These are phyloP conservation scores for Tetrahymena thermophila DNA, from an alignment of 73 alveolate species.

Conservation along the genomic window DNA sequence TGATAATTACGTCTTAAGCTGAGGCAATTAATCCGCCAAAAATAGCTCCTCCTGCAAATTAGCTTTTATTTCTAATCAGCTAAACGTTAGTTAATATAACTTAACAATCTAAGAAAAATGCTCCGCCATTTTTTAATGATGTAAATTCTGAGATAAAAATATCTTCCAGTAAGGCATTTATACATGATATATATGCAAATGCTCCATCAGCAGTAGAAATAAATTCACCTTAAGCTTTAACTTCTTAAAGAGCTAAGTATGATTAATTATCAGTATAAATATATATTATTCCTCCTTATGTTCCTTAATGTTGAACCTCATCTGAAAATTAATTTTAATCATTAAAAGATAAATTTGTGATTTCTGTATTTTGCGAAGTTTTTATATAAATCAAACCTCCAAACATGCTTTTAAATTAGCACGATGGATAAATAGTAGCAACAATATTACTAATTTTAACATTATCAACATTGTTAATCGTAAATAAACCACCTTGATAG, in stretches of 20 bases:
- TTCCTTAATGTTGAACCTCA: background rate
- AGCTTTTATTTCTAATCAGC: background rate
- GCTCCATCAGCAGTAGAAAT: background rate
- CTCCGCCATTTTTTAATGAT: background rate
- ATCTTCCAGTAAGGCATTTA: background rate
- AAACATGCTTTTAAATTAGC: background rate
- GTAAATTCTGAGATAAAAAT: background rate
- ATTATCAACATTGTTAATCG: background rate
- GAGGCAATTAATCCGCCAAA: background rate
- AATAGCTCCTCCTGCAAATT: background rate
- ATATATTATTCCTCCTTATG: background rate
- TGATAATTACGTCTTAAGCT: background rate
- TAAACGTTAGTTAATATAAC: background rate
- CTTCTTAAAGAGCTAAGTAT: background rate
- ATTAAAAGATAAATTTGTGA: background rate
- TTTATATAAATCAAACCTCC: background rate
- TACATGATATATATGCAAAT: background rate
- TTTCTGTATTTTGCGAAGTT: background rate
- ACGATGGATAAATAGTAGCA: background rate
- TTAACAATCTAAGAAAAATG: background rate
- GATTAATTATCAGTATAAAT: background rate
- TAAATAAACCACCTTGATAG: background rate
- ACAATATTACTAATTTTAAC: background rate
- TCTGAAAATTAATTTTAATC: background rate
- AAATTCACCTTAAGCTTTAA: background rate